phyloP scores from a whole-genome alignment of 768 basidiomycete genomes.

The Trametes coccinea region DNA sequence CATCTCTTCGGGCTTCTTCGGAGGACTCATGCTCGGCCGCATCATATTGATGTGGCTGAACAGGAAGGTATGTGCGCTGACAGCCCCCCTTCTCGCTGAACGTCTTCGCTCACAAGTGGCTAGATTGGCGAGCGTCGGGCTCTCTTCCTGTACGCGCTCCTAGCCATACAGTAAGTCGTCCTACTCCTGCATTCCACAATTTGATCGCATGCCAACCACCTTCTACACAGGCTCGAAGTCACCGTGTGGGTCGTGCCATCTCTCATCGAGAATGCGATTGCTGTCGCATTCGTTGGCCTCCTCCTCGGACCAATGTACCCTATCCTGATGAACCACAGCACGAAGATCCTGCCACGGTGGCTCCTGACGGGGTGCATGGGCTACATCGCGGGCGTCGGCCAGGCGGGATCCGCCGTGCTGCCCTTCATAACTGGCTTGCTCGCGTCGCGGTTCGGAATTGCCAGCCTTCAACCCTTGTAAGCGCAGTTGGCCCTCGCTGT shows the following conservation, averaged over 20 bases:
- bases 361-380: slow-evolving; percentile 58
- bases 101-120: neutral
- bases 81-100: no score
- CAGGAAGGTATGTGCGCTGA: slow-evolving; percentile 21
- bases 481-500: slow-evolving; percentile 28
- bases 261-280: slow-evolving; percentile 51
- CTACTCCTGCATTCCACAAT: neutral
- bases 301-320: slow-evolving; percentile 55
- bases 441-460: slow-evolving; percentile 60
- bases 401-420: slow-evolving; percentile 68
- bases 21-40: slow-evolving; percentile 32
- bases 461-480: slow-evolving; percentile 61
- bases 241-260: slow-evolving; percentile 54
- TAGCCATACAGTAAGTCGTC: slow-evolving; percentile 29
- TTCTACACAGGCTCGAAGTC: slow-evolving; percentile 19
- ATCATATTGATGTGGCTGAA: slow-evolving; percentile 30
- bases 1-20: slow-evolving; percentile 45
- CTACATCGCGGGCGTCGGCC: slow-evolving; percentile 48
- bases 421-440: slow-evolving; percentile 76
- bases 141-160: slow-evolving; percentile 29
- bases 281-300: slow-evolving; percentile 36
- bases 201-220: neutral
- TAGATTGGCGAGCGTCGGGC: slow-evolving; percentile 31
- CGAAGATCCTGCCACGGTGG: slow-evolving; percentile 68
- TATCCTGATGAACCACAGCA: slow-evolving; percentile 67